Percentiles rank a stretch among this genome's conserved stretches.
These are phyloP conservation scores for Cylindrodendrum hubeiense DNA, from an alignment of 2,329 filamentous ascomycete species.

Conservation along the genomic window DNA sequence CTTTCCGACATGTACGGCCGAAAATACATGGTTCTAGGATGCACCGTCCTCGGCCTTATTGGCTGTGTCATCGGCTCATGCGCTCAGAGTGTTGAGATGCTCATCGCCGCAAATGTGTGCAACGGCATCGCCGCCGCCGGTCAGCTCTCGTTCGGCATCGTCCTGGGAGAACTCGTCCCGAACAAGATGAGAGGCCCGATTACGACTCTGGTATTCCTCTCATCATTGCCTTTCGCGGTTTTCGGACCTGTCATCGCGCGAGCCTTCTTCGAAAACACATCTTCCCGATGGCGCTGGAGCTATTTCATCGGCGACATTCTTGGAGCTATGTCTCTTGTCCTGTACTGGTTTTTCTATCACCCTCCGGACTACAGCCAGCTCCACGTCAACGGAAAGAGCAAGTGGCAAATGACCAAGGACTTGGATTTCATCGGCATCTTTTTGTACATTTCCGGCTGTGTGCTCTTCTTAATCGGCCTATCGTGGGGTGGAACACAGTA, in stretches of 20 bases:
- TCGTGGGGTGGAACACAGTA: constrained; percentile 56
- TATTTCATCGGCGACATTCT: constrained; percentile 62
- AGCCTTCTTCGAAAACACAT: constrained; percentile 56
- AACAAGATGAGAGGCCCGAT: constrained; percentile 54
- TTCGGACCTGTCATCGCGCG: constrained; percentile 61
- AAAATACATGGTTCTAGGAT: constrained; percentile 53
- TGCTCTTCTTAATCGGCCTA: constrained; percentile 58
- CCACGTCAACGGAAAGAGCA: constrained; percentile 52
- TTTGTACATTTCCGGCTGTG: constrained; percentile 55
- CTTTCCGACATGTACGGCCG: constrained; percentile 58
- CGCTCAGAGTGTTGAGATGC: constrained; percentile 49
- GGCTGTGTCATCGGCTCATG: constrained; percentile 53
- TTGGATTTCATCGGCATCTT: constrained; percentile 60
- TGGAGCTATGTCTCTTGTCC: constrained; percentile 51
- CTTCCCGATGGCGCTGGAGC: constrained; percentile 59
- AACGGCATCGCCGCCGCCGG: constrained; percentile 55
- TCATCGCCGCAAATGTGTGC: constrained; percentile 53
- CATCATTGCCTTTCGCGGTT: constrained; percentile 55
- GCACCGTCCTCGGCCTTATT: constrained; percentile 48
- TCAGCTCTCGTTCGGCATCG: constrained; percentile 55
- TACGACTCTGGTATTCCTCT: constrained; percentile 53
- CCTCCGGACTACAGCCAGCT: constrained; percentile 60
- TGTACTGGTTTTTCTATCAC: constrained; percentile 60
- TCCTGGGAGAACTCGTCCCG: constrained; percentile 57
- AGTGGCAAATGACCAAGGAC: constrained; percentile 53